Base-by-base conservation (phyloP, 164 flowering plant genomes). In the Nymphaea colorata region DNA sequence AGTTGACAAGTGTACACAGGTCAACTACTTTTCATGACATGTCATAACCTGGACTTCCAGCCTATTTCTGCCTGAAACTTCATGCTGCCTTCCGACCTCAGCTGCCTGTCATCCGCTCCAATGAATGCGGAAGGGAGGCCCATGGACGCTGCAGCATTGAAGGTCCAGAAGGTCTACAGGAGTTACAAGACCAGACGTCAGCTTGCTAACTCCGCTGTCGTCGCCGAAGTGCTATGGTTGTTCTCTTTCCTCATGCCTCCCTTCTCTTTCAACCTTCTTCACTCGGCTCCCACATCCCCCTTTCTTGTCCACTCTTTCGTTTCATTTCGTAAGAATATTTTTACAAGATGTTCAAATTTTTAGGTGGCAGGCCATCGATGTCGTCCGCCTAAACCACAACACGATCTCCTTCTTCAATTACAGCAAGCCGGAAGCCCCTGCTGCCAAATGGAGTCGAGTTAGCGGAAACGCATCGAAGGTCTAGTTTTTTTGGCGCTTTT, bases 301-400 rank as follows among this genome's bases (percentile, higher is more conserved):
- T 55, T 55, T 10, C 59, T 55, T 10, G 10, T 55, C 16, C 59
- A 8, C 59, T 61, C 64, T 41, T 17, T 61, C n/a, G 7, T 17
- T 8, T 61, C 64, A 10, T 17, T 61, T 61, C 25, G n/a, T 61
- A 3, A 0, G 11, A 10, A 17, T 7, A 8, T 41, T 61, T 61
- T 12, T 3, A 17, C 7, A 12, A 61, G 36, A 61, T 3, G 36
- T 17, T 11, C 7, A 61, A 11, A 2, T 12, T 61, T 61, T 61
- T 5, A 88, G 95, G 95, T 84, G 90, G 93, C 88, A 78, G 73
- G 95, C 86, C 16, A 74, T 93, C 42, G 93, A 93, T 64, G 88
- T 44, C 68, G 90, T 85, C 2, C 76, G 87, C 53, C 68, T 87
- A 73, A 88, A 79, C 67, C 88, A 74, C 75, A 88, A 87, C 17